A percentile compares a stretch with the other conserved stretches of the same genome.
Evolutionary conservation across 1,284 basidiomycete species (phyloP).

Genomic region (Puccinia novopanici): DNA sequence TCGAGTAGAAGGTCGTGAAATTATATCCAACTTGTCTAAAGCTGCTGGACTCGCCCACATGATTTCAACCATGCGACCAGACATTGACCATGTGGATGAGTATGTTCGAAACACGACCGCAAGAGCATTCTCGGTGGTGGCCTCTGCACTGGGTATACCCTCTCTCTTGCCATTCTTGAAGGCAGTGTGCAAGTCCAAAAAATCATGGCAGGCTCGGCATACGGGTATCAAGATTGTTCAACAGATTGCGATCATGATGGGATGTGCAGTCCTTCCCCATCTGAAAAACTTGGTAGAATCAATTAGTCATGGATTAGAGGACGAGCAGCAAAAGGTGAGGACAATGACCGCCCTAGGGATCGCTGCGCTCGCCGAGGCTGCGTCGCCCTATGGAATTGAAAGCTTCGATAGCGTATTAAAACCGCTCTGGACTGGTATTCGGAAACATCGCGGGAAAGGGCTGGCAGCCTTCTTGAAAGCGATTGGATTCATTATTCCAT

Average conservation of each 20-base stretch:
- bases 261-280: slow-evolving; percentile 96
- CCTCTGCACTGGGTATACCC: slow-evolving; percentile 95
- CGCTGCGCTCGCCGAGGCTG: slow-evolving; percentile 94
- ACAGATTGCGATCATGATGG: slow-evolving; percentile 99
- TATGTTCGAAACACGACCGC: slow-evolving; percentile 99
- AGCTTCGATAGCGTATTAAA: slow-evolving; percentile 98
- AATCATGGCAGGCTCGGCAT: slow-evolving; percentile 99
- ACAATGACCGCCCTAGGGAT: slow-evolving; percentile 97
- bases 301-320: slow-evolving; percentile 90
- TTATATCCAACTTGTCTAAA: slow-evolving; percentile 97
- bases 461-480: slow-evolving; percentile 97
- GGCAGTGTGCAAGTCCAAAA: slow-evolving; percentile 96
- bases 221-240: slow-evolving; percentile 99
- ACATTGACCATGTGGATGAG: slow-evolving; percentile 99
- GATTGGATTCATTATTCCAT: slow-evolving; percentile 98
- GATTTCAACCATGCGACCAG: slow-evolving; percentile 99
- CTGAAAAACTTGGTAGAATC: slow-evolving; percentile 94
- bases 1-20: slow-evolving; percentile 97
- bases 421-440: slow-evolving; percentile 95
- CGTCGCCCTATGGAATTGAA: slow-evolving; percentile 98
- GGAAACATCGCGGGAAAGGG: slow-evolving; percentile 95
- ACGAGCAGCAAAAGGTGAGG: slow-evolving; percentile 98
- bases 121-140: slow-evolving; percentile 97
- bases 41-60: slow-evolving; percentile 98
- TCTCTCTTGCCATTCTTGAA: slow-evolving; percentile 96